Conservation (phyloP, 2,329 filamentous ascomycete species). For the Ceratocystis eucalypticola region DNA sequence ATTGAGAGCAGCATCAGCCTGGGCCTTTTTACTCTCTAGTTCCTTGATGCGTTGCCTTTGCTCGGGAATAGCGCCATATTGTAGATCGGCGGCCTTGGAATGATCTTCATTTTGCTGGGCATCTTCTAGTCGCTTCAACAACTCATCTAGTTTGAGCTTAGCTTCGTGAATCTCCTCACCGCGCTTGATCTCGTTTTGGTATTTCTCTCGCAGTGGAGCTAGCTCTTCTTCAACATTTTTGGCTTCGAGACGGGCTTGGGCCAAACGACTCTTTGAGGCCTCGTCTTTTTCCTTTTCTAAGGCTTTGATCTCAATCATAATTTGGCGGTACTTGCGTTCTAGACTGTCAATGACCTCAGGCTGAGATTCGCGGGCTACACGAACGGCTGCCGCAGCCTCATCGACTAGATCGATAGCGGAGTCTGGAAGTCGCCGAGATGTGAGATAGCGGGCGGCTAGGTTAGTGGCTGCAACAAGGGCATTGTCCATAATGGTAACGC, state of each 20-base stretch:
- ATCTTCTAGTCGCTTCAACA: conserved; percentile 85
- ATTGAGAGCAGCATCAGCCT: conserved; percentile 59
- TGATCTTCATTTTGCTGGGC: conserved; percentile 80
- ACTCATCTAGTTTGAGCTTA: conserved; percentile 84
- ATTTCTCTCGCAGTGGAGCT: conserved; percentile 83
- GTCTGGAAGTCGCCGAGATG: conserved; percentile 77
- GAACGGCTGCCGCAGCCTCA: conserved; percentile 90
- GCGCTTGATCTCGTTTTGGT: conserved; percentile 81
- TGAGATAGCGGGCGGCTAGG: conserved; percentile 85
- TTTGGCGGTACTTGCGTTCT: conserved; percentile 75
- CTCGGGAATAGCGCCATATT: conserved; percentile 95
- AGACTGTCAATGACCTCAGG: conserved; percentile 91
- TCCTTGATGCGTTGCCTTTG: conserved; percentile 66
- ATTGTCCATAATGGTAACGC: conserved; percentile 88
- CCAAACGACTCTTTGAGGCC: conserved; percentile 70
- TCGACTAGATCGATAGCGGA: conserved; percentile 95
- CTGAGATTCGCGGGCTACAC: conserved; percentile 89
- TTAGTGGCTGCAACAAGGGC: conserved; percentile 87
- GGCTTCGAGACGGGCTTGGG: conserved; percentile 74
- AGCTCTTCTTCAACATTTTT: conserved; percentile 91
- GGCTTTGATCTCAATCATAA: conserved; percentile 95
- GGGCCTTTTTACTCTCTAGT: conserved; percentile 67
- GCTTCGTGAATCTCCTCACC: conserved; percentile 86
- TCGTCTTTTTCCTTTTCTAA: conserved; percentile 89
- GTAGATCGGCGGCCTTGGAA: conserved; percentile 76